Conservation (phyloP, 1,284 basidiomycete genomes). For the Malassezia globosa region DNA sequence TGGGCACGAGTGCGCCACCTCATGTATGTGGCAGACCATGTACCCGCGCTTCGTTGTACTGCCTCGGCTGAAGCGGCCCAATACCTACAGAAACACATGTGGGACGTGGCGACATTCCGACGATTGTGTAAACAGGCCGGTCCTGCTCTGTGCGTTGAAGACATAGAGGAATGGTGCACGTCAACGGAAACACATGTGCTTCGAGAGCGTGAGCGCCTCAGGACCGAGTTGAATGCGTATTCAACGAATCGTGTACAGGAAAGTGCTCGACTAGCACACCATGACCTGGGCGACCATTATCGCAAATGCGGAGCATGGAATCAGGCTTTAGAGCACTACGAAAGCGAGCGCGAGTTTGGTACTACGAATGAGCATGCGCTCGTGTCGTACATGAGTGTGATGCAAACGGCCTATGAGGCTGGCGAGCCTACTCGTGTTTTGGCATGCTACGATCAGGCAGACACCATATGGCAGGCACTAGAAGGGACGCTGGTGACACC, state of each 20-base stretch:
- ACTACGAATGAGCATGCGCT: conserved; percentile 70
- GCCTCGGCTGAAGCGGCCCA: conserved; percentile 4
- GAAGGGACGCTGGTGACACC: conserved; percentile 19
- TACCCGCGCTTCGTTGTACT: neutral
- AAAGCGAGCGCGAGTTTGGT: conserved; percentile 74
- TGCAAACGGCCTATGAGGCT: conserved; percentile 63
- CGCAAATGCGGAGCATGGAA: conserved; percentile 60
- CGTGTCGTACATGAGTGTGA: conserved; percentile 54
- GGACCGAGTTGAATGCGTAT: conserved; percentile 78
- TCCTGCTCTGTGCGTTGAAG: no score
- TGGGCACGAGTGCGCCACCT: conserved; percentile 7
- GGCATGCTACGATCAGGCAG: conserved; percentile 81
- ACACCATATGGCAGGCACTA: conserved; percentile 65
- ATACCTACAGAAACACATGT: conserved; percentile 4
- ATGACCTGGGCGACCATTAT: conserved; percentile 68
- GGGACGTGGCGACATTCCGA: conserved; percentile 8
- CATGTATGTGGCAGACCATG: conserved; percentile 1
- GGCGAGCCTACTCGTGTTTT: conserved; percentile 68
- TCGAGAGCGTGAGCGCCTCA: conserved; percentile 61
- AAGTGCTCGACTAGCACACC: conserved; percentile 77
- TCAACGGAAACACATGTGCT: conserved; percentile 56
- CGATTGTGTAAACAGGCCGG: no score
- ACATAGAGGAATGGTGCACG: no score
- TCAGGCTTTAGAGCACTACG: conserved; percentile 63
- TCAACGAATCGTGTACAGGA: conserved; percentile 86